These are phyloP conservation scores for Boletales sp. DNA, from an alignment of 768 basidiomycete genomes.

Conservation along the genomic window DNA sequence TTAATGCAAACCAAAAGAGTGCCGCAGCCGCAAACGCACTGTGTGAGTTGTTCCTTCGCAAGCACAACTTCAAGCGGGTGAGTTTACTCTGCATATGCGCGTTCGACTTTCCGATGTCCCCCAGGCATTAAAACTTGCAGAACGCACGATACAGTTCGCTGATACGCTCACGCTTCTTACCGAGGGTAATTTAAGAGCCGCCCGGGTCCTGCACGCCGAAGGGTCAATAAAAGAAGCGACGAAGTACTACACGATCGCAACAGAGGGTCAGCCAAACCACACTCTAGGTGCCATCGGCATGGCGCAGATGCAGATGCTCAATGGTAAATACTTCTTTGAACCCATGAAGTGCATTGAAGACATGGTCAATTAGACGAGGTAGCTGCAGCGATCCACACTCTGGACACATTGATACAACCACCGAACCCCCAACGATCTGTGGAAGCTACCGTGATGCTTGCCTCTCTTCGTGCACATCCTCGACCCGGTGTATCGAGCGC, in stretches of 20 bases:
- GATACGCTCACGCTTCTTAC: constrained; percentile 83
- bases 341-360: not conserved
- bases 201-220: constrained; percentile 73
- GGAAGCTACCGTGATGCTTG: constrained; percentile 87
- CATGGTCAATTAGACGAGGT: constrained; percentile 60
- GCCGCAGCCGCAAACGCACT: constrained; percentile 83
- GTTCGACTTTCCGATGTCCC: not conserved
- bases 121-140: constrained; percentile 88
- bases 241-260: constrained; percentile 64
- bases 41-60: constrained; percentile 74
- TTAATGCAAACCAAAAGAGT: constrained; percentile 68
- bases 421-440: constrained; percentile 63
- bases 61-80: constrained; percentile 61
- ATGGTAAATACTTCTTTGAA: constrained; percentile 44
- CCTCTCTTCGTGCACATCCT: constrained; percentile 79
- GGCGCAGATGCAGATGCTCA: constrained; percentile 83
- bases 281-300: constrained; percentile 78
- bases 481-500: constrained; percentile 75
- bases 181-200: constrained; percentile 84
- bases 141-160: constrained; percentile 90
- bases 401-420: constrained; percentile 71
- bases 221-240: constrained; percentile 62
- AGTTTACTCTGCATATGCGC: constrained; percentile 10
- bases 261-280: constrained; percentile 69
- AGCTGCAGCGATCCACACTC: constrained; percentile 80